Percentiles rank a stretch among this genome's conserved stretches.
Evolutionary conservation across 106 monocot genomes (phyloP).

Genomic region (Dendrobium nobile): DNA sequence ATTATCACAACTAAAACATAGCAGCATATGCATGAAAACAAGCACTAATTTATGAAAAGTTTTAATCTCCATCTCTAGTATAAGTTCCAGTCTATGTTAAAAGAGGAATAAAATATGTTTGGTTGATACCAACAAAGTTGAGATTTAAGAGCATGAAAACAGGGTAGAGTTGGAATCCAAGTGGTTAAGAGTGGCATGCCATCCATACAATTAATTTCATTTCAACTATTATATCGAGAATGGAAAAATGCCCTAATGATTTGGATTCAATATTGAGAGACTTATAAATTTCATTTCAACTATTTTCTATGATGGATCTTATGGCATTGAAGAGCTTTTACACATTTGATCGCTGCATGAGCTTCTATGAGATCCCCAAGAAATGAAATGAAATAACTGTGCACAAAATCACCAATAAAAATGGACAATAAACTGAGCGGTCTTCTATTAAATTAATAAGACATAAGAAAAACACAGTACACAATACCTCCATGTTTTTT

Average conservation of each 20-base stretch:
- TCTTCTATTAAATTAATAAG: background rate
- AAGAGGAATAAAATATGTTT: too few species aligned
- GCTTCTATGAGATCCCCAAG: background rate
- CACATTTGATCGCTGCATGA: background rate
- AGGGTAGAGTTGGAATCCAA: too few species aligned
- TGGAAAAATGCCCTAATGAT: background rate
- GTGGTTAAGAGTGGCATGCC: too few species aligned
- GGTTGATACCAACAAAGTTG: too few species aligned
- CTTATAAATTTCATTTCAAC: background rate
- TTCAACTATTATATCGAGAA: too few species aligned
- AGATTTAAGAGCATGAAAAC: too few species aligned
- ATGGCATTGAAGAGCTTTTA: background rate
- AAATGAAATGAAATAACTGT: background rate
- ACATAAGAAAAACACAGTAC: background rate
- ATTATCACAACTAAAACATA: too few species aligned
- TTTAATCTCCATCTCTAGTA: too few species aligned
- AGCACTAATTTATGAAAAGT: too few species aligned
- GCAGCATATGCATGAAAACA: too few species aligned
- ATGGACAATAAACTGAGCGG: background rate
- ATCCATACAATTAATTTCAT: too few species aligned
- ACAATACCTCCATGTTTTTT: slow-evolving; percentile 60
- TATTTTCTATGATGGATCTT: background rate
- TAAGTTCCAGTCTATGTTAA: too few species aligned
- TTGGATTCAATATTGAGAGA: background rate
- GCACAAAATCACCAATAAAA: background rate